Conservation (phyloP, 1,284 basidiomycete genomes). For the Apiotrichum gamsii region DNA sequence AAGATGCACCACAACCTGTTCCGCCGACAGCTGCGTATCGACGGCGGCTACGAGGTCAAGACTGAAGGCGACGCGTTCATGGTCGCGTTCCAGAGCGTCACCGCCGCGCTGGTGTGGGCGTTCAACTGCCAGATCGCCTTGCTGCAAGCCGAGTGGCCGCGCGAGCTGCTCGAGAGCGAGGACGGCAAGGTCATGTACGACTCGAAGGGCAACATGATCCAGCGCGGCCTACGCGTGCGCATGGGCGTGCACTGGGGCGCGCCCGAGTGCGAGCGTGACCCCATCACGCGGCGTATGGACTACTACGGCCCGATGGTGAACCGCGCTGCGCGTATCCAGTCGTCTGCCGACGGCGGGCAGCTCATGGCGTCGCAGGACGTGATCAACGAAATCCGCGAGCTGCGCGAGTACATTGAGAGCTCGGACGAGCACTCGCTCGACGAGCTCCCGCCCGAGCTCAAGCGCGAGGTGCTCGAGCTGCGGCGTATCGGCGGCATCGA, state of each 20-base stretch:
- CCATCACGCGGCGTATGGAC: slow-evolving; percentile 94
- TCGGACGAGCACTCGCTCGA: slow-evolving; percentile 51
- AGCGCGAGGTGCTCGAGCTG: slow-evolving; percentile 45
- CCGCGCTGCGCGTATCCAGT: slow-evolving; percentile 78
- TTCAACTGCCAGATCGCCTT: slow-evolving; percentile 82
- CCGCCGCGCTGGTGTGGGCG: slow-evolving; percentile 86
- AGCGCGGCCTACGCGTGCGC: slow-evolving; percentile 84
- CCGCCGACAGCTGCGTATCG: slow-evolving; percentile 77
- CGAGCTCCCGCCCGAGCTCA: slow-evolving; percentile 41
- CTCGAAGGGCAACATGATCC: slow-evolving; percentile 62
- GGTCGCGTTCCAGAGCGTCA: slow-evolving; percentile 87
- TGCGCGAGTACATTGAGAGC: slow-evolving; percentile 44
- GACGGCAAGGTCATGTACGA: slow-evolving; percentile 82
- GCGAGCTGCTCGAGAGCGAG: slow-evolving; percentile 86
- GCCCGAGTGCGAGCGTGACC: slow-evolving; percentile 88
- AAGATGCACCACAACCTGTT: slow-evolving; percentile 83
- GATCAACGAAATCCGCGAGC: slow-evolving; percentile 65
- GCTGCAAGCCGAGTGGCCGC: slow-evolving; percentile 82
- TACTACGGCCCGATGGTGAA: slow-evolving; percentile 94
- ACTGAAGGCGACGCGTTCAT: slow-evolving; percentile 99
- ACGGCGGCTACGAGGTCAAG: slow-evolving; percentile 98
- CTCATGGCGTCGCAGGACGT: slow-evolving; percentile 90
- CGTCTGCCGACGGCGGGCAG: slow-evolving; percentile 84
- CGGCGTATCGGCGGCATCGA: slow-evolving; percentile 68
- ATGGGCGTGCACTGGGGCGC: slow-evolving; percentile 96